phyloP scores from a whole-genome alignment of 2,329 filamentous ascomycete species.

The Escovopsis sp. region DNA sequence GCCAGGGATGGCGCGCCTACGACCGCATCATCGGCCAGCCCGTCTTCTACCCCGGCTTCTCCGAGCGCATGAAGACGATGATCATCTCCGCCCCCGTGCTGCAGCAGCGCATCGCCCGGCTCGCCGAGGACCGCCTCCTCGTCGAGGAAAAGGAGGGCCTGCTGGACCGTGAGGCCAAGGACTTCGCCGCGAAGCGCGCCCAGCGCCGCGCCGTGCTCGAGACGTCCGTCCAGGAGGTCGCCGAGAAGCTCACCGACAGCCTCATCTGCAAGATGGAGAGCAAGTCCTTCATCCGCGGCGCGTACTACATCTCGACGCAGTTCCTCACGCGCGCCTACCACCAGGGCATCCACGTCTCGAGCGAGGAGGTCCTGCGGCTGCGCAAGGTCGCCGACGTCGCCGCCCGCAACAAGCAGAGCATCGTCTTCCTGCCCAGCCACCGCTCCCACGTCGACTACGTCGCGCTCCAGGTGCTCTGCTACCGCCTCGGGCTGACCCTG shows the following conservation, averaged over 20 bases:
- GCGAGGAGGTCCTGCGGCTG: slow-evolving; percentile 76
- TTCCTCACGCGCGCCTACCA: slow-evolving; percentile 86
- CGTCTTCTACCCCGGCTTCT: slow-evolving; percentile 84
- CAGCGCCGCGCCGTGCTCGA: slow-evolving; percentile 51
- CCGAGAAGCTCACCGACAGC: slow-evolving; percentile 72
- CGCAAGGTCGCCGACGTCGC: slow-evolving; percentile 71
- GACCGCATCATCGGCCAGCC: slow-evolving; percentile 81
- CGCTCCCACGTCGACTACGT: slow-evolving; percentile 95
- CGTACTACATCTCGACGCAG: slow-evolving; percentile 81
- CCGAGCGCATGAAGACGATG: slow-evolving; percentile 69
- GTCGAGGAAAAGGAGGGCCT: slow-evolving; percentile 66
- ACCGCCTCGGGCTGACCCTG: slow-evolving; percentile 73
- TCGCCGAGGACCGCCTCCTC: slow-evolving; percentile 59
- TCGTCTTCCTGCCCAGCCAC: slow-evolving; percentile 90
- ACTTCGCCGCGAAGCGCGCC: slow-evolving; percentile 33
- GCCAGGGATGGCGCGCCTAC: slow-evolving; percentile 90
- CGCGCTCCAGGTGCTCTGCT: slow-evolving; percentile 87
- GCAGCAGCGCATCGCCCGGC: slow-evolving; percentile 54
- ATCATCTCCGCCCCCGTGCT: slow-evolving; percentile 66
- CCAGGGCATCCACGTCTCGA: slow-evolving; percentile 91
- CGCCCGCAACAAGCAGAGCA: slow-evolving; percentile 76
- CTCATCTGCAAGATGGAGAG: slow-evolving; percentile 99
- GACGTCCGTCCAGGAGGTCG: slow-evolving; percentile 59
- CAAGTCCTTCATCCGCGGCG: slow-evolving; percentile 77
- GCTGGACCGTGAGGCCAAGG: slow-evolving; percentile 38